Conservation (phyloP, 768 basidiomycete genomes). For the Tulasnella sp. region DNA sequence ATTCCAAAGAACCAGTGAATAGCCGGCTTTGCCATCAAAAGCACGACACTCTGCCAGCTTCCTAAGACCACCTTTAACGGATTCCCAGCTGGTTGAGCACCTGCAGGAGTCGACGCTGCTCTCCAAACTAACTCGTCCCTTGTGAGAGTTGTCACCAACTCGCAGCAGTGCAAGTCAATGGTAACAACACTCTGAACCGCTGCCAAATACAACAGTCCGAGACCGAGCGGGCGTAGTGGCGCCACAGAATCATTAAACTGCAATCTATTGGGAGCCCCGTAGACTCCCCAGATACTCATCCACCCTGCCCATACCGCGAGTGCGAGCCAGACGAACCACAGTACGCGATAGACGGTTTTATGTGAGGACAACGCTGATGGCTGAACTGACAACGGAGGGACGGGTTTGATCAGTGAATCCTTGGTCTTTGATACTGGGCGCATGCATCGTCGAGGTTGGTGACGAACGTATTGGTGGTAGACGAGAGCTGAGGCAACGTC, state of each 20-base stretch:
- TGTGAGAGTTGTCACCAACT: neutral
- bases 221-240: no score
- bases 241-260: no score
- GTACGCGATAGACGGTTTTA: no score
- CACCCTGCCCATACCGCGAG: neutral
- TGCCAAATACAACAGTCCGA: neutral
- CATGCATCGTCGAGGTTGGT: neutral
- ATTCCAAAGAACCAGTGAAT: neutral
- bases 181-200: neutral
- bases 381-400: neutral
- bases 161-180: neutral
- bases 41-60: neutral
- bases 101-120: neutral
- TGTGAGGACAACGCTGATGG: neutral
- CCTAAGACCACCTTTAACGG: neutral
- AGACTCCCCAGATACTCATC: no score
- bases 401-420: neutral
- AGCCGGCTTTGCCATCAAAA: neutral
- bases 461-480: neutral
- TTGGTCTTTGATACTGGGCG: neutral
- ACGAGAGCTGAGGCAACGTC: conserved; percentile 3
- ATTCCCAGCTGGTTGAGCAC: neutral
- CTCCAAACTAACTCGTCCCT: neutral
- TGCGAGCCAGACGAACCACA: neutral
- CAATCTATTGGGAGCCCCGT: neutral